Evolutionary conservation across 768 basidiomycete genomes (phyloP).

Genomic region (Agaricus blazei): DNA sequence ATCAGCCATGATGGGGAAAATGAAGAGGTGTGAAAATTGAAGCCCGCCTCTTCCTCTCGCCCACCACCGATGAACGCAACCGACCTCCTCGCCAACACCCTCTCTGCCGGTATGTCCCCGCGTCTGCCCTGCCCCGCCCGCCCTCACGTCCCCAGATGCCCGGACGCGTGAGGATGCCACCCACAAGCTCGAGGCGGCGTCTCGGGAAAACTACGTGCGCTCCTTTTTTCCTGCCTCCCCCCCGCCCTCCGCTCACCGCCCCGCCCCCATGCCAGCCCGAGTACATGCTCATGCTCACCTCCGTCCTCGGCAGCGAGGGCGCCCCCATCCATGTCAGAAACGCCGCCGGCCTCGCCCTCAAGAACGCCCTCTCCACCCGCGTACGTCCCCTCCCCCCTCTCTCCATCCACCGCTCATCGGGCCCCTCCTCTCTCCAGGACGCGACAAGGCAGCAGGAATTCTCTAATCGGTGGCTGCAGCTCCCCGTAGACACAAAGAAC

Average conservation of each 20-base stretch:
- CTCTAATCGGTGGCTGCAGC: constrained; percentile 75
- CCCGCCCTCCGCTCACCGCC: constrained; percentile 9
- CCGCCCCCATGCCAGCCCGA: constrained; percentile 52
- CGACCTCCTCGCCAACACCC: constrained; percentile 87
- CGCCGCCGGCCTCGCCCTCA: constrained; percentile 95
- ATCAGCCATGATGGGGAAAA: constrained; percentile 41
- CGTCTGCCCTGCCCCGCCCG: constrained; percentile 13
- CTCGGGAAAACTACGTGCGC: constrained; percentile 86
- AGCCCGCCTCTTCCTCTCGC: constrained; percentile 13
- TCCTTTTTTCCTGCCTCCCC: constrained; percentile 12
- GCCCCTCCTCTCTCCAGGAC: constrained; percentile 46
- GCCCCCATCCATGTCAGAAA: constrained; percentile 74
- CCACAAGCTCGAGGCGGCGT: constrained; percentile 80
- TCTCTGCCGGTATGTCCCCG: constrained; percentile 72
- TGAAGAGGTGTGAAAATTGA: constrained; percentile 12
- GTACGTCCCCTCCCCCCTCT: constrained; percentile 45
- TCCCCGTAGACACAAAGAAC: constrained; percentile 58
- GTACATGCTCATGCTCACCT: constrained; percentile 89
- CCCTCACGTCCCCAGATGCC: constrained; percentile 55
- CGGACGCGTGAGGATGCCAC: constrained; percentile 90
- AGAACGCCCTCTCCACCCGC: constrained; percentile 88
- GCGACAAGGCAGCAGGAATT: constrained; percentile 68
- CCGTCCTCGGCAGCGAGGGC: constrained; percentile 75
- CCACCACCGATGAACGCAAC: constrained; percentile 73
- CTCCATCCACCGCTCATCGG: constrained; percentile 1